phyloP scores from a whole-genome alignment of 495 filamentous ascomycete genomes.

The Neurospora sp. region DNA sequence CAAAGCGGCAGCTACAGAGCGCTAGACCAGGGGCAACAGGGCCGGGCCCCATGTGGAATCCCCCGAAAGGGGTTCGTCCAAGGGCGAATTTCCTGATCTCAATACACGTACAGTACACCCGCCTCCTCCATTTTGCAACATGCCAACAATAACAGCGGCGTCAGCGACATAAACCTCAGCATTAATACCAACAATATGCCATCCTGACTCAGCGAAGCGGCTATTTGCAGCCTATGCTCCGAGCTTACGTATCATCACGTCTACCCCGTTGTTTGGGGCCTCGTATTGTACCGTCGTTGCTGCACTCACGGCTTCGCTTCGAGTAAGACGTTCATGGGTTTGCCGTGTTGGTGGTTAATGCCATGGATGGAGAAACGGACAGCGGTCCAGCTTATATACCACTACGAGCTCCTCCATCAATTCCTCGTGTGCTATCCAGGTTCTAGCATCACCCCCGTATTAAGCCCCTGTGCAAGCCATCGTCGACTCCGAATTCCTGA shows the following conservation, averaged over 20 bases:
- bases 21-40: neutral
- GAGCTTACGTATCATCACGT: neutral
- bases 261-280: slow-evolving; percentile 2
- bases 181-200: slow-evolving; percentile 3
- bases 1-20: neutral
- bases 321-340: neutral
- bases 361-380: neutral
- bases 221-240: neutral
- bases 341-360: neutral
- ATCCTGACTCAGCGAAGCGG: neutral
- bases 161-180: neutral
- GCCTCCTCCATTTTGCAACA: slow-evolving; percentile 5
- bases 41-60: slow-evolving; percentile 8
- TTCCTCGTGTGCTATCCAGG: neutral
- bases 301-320: slow-evolving; percentile 4
- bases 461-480: neutral
- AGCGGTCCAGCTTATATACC: neutral
- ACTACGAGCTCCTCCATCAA: neutral
- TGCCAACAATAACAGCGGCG: slow-evolving; percentile 8
- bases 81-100: slow-evolving; percentile 12
- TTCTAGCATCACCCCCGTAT: neutral
- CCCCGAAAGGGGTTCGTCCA: slow-evolving; percentile 4
- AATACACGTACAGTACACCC: slow-evolving; percentile 12
- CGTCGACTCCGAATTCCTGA: neutral
- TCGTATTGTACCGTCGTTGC: neutral